phyloP scores from a whole-genome alignment of 2,329 filamentous ascomycete genomes.

The Epichloe baconii region DNA sequence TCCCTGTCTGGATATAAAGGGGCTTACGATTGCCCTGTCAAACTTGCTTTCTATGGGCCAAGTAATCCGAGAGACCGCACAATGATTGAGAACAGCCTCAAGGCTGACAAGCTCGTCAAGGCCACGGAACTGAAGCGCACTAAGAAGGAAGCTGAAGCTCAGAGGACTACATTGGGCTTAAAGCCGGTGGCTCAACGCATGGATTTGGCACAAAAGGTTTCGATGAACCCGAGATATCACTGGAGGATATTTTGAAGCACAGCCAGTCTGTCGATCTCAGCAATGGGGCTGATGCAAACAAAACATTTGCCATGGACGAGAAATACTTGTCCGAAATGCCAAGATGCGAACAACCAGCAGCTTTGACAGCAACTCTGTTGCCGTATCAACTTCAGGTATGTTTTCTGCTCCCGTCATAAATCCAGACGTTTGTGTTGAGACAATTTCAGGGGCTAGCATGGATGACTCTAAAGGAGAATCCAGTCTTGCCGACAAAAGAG shows the following conservation, averaged over 20 bases:
- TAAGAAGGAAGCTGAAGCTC: constrained; percentile 37
- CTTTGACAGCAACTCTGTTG: constrained; percentile 53
- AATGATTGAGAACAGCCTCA: constrained; percentile 48
- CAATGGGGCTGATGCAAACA: constrained; percentile 49
- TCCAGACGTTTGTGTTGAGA: constrained; percentile 9
- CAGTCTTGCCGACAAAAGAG: constrained; percentile 44
- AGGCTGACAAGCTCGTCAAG: constrained; percentile 50
- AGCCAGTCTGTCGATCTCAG: constrained; percentile 58
- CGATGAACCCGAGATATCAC: constrained; percentile 27
- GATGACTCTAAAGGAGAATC: constrained; percentile 66
- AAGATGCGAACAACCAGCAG: constrained; percentile 52
- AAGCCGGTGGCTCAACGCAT: constrained; percentile 24
- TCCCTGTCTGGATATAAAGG: constrained; percentile 54
- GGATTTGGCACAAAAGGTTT: constrained; percentile 19
- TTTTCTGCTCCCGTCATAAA: background rate
- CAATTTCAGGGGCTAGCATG: constrained; percentile 57
- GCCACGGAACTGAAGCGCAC: constrained; percentile 42
- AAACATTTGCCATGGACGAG: constrained; percentile 60
- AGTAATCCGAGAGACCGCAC: constrained; percentile 37
- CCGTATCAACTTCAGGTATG: constrained; percentile 60
- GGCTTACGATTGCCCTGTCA: constrained; percentile 58
- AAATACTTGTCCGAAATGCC: constrained; percentile 58
- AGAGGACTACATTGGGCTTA: constrained; percentile 30
- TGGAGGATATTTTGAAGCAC: constrained; percentile 51
- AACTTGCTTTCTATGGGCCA: constrained; percentile 56